A percentile compares a stretch with the other conserved stretches of the same genome.
Evolutionary conservation across 1,139 yeast species (phyloP).

Genomic region (Scheffersomyces insectosa): DNA sequence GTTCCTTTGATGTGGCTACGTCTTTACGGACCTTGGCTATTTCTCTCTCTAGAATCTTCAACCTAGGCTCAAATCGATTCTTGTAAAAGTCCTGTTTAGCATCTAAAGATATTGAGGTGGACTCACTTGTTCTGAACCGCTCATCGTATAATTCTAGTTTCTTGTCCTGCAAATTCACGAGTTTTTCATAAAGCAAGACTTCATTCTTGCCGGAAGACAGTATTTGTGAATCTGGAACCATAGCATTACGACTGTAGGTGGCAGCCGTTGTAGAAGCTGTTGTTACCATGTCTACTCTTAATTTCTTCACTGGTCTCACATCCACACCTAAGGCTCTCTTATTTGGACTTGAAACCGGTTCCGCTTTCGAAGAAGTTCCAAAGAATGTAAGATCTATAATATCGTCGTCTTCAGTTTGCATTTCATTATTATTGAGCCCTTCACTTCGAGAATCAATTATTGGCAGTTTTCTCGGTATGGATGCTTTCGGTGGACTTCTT

Average conservation of each 20-base stretch:
- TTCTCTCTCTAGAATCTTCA: conserved; percentile 7
- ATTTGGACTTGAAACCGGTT: neutral
- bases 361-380: neutral
- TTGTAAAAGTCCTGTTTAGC: conserved; percentile 17
- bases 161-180: conserved; percentile 11
- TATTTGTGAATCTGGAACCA: neutral
- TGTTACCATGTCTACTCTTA: too few relatives aligned
- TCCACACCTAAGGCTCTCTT: neutral
- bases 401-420: conserved; percentile 2
- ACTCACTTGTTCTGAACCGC: conserved; percentile 13
- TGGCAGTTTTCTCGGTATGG: too few relatives aligned
- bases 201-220: neutral
- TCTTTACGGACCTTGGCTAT: conserved; percentile 2
- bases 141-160: conserved; percentile 13
- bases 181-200: conserved; percentile 2
- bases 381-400: conserved; percentile 7
- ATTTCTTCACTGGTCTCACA: too few relatives aligned
- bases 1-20: neutral
- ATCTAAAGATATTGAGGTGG: conserved; percentile 21
- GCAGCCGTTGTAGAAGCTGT: too few relatives aligned
- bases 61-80: conserved; percentile 14
- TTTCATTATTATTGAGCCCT: too few relatives aligned
- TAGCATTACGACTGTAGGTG: too few relatives aligned
- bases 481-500: too few relatives aligned
- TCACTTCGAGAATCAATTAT: too few relatives aligned